Base-by-base conservation (phyloP, 306 rosid species). In the Casuarina glauca region DNA sequence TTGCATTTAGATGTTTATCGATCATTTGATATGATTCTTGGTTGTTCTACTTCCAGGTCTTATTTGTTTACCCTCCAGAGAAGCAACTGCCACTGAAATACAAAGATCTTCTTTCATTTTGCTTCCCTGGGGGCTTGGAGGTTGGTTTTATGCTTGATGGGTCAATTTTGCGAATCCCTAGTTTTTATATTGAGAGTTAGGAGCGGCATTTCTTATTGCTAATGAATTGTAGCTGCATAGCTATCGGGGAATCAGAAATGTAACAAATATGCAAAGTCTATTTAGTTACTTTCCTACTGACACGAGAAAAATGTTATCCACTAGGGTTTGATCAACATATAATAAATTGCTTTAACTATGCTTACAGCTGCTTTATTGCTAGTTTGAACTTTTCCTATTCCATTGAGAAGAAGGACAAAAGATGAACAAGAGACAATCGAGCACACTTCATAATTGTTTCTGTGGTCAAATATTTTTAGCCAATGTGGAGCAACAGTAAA, bases 41-140 rank as follows among this genome's bases (percentile, higher is more conserved):
- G 6, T 3, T 48, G 74, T 42, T 62, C 61, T 58, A 48, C 72
- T 81, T 76, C 53, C 89, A 94, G 97, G 94, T 94, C 70, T 85
- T 94, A 74, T 90, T 94, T 88, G 97, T 85, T 81, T 94, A 94
- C 82, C 98, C 98, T 74, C 94, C 98, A 6, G 97, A 91, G 81
- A 94, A 86, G 78, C 89, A 82, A 79, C 76, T 94, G 76, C 98
- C 98, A 6, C 88, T 91, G 48, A 91, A 91, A 84, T 73, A 82
- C 91, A 91, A 94, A 90, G 94, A 91, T 86, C 94, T 94, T 81
- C 84, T 94, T 84, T 94, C 98, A 66, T 91, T 91, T 82, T 94
- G 98, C 85, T 94, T 94, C 87, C 97, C 98, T 38, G 94, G 93
- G 82, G 98, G 98, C 74, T 63, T 89, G 82, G 94, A 91, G 97